phyloP scores from a whole-genome alignment of 2,329 filamentous ascomycete species.

The Trichophyton rubrum region DNA sequence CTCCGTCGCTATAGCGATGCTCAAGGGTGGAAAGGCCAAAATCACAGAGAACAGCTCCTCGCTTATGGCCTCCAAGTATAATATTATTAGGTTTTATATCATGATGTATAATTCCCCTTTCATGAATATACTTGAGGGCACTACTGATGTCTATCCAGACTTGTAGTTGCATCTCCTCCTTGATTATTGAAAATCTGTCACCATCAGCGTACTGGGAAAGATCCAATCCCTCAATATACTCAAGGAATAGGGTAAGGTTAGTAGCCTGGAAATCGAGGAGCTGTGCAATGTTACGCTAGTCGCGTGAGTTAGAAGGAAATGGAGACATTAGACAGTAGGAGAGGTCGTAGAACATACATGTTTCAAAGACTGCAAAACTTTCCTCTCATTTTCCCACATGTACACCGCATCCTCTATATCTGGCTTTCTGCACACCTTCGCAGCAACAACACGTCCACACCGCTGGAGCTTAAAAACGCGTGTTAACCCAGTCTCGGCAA shows the following conservation, averaged over 20 bases:
- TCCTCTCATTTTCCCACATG: slow-evolving; percentile 1
- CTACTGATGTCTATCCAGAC: slow-evolving; percentile 24
- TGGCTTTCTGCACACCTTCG: background rate
- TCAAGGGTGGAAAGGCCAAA: slow-evolving; percentile 52
- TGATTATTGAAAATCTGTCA: background rate
- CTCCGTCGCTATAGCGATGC: background rate
- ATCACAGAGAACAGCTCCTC: slow-evolving; percentile 87
- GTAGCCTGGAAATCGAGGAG: background rate
- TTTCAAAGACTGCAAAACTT: background rate
- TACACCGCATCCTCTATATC: background rate
- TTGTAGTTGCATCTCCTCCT: background rate
- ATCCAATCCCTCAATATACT: background rate
- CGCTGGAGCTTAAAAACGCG: background rate
- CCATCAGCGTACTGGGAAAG: slow-evolving; percentile 1
- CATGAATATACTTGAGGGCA: slow-evolving; percentile 96
- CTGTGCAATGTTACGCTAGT: background rate
- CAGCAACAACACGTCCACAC: background rate
- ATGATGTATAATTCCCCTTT: slow-evolving; percentile 95
- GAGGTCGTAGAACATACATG: background rate
- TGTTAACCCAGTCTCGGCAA: background rate
- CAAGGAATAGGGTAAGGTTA: background rate
- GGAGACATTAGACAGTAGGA: background rate
- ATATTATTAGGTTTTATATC: slow-evolving; percentile 99
- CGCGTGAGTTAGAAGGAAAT: background rate
- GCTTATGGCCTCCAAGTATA: slow-evolving; percentile 67